Base-by-base conservation (phyloP, 2,329 filamentous ascomycete genomes). In the Xylaria arbuscula region DNA sequence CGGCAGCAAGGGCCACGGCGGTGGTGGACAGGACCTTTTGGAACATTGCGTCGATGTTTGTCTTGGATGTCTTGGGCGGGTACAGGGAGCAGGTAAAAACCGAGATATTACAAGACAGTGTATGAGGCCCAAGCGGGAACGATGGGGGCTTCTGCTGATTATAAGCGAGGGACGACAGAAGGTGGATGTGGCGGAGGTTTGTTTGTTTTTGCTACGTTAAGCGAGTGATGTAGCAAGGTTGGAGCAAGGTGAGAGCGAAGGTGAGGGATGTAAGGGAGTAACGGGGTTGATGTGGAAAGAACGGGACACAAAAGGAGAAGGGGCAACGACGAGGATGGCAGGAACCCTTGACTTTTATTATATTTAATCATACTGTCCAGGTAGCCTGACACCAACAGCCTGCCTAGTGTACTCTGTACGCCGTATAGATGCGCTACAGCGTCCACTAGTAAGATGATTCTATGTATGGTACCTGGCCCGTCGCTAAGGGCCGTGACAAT, bases 1-100 rank as follows among this genome's bases (percentile, higher is more conserved):
- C 81, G 69, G 86, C 82, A 72, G 85, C 83, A 15, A 88, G 79
- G 71, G 83, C 82, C 81, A 86, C 76, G 42, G 82, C 80, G 62
- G 84, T 80, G 68, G 81, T 75, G 64, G 82, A 80, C 67, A 86
- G 68, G 62, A 83, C 59, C 77, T 84, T 86, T 79, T 82, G 78
- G 70, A 86, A 75, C 82, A 85, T 84, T 34, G 60, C 55, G 66
- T 64, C 17, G 55, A 56, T 2, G 28, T 28, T 28, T 28, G 28
- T 28, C 28, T 28, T 28, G 28, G 28, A 28, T 54, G 57, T 68
- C 10, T 48, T 57, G 60, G 47, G 55, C 47, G 68, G 58, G 50
- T 64, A 63, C 47, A 61, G 28, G n/a, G 32, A 57, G 59, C 38
- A 50, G 42, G 28, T 22, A 60, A 36, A 55, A 40, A 53, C 53